A percentile compares a stretch with the other conserved stretches of the same genome.
These are phyloP conservation scores for Kodamaea leandrae DNA, from an alignment of 805 yeast genomes.

Conservation along the genomic window DNA sequence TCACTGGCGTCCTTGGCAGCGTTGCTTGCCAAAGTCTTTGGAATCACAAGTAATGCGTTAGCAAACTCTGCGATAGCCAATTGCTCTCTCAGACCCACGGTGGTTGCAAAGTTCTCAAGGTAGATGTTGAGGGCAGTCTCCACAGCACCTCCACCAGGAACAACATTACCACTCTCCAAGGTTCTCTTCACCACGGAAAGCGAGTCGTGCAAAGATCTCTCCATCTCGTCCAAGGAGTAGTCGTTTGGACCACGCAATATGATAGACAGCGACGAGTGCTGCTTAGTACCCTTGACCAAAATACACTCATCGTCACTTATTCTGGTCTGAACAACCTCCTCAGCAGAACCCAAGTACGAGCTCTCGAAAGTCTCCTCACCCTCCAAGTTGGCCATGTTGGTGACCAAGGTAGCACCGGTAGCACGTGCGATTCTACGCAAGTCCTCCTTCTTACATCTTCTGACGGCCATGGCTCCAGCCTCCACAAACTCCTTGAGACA, in stretches of 20 bases:
- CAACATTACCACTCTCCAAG: conserved; percentile 88
- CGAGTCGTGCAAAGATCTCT: conserved; percentile 93
- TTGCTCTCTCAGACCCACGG: conserved; percentile 96
- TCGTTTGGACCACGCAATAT: conserved; percentile 95
- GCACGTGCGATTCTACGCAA: conserved; percentile 95
- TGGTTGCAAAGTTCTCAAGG: conserved; percentile 94
- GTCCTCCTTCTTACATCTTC: conserved; percentile 97
- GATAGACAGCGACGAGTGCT: conserved; percentile 88
- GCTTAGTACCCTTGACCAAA: conserved; percentile 81
- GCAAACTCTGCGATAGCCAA: conserved; percentile 98
- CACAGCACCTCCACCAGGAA: conserved; percentile 99
- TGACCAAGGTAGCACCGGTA: conserved; percentile 90
- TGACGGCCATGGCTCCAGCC: conserved; percentile 89
- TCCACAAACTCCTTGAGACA: conserved; percentile 90
- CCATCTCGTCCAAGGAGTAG: conserved; percentile 96
- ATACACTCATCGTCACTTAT: conserved; percentile 98
- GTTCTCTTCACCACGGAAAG: conserved; percentile 93
- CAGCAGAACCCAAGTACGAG: conserved; percentile 83
- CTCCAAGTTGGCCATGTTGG: conserved; percentile 88
- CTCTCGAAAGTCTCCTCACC: conserved; percentile 93
- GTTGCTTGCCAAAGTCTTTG: conserved; percentile 94
- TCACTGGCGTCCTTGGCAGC: conserved; percentile 98
- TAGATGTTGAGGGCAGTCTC: conserved; percentile 94
- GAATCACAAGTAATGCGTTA: conserved; percentile 80
- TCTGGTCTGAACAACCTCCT: conserved; percentile 84